phyloP scores from a whole-genome alignment of 352 stramenopile genomes.

The Phytophthora fragariae region DNA sequence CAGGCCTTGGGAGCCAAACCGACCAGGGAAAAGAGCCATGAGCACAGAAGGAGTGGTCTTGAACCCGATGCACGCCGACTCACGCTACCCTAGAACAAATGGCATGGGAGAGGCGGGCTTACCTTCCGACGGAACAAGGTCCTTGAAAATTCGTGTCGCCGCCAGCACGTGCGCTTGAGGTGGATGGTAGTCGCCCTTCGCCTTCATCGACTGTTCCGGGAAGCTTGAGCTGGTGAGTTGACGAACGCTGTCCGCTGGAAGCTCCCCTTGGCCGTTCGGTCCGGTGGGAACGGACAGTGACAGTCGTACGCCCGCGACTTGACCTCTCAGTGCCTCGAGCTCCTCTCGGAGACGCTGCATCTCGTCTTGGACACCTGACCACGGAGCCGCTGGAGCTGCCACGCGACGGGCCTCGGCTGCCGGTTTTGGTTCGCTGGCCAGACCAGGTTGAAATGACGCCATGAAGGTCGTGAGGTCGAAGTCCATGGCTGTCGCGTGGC shows the following conservation, averaged over 20 bases:
- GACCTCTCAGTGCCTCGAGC: too few relatives aligned
- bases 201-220: not conserved
- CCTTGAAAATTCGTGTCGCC: conserved; percentile 15
- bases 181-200: conserved; percentile 3
- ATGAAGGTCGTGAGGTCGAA: conserved; percentile 12
- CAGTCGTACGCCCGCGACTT: too few relatives aligned
- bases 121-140: conserved; percentile 9
- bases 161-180: conserved; percentile 12
- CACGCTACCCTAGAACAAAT: conserved; percentile 18
- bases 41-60: conserved; percentile 4
- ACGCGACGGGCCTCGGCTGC: too few relatives aligned
- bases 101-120: conserved; percentile 14
- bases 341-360: not conserved
- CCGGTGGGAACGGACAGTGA: too few relatives aligned
- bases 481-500: too few relatives aligned
- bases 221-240: not conserved
- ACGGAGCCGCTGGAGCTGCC: not conserved
- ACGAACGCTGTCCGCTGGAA: not conserved
- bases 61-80: conserved; percentile 17
- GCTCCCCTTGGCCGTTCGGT: conserved; percentile 10
- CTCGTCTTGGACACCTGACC: not conserved
- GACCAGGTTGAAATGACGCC: conserved; percentile 17
- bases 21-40: conserved; percentile 10
- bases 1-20: conserved; percentile 15
- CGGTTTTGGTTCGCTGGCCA: not conserved